phyloP scores from a whole-genome alignment of 495 filamentous ascomycete genomes.

The Letharia columbiana region DNA sequence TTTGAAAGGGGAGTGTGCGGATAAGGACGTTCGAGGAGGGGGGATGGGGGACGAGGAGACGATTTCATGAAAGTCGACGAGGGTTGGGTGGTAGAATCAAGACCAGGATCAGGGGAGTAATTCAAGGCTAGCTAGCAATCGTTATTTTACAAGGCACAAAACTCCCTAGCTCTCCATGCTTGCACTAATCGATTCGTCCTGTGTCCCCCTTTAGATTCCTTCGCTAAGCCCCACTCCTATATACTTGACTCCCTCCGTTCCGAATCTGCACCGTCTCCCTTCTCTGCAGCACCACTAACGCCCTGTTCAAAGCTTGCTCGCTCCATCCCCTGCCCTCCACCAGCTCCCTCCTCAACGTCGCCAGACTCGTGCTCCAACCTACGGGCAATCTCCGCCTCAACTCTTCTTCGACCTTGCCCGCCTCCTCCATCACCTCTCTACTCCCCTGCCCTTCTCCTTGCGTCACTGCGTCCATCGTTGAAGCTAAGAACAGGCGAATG shows the following conservation, averaged over 20 bases:
- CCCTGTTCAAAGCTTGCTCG: conserved; percentile 76
- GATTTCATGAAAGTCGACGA: too few species aligned
- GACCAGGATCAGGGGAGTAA: too few species aligned
- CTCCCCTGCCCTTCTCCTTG: conserved; percentile 61
- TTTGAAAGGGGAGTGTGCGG: too few species aligned
- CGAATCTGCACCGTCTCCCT: conserved; percentile 87
- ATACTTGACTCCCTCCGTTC: conserved; percentile 81
- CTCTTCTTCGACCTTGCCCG: conserved; percentile 82
- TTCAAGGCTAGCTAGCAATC: too few species aligned
- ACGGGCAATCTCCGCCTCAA: conserved; percentile 80
- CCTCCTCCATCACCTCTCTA: conserved; percentile 85
- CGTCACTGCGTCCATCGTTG: conserved; percentile 95
- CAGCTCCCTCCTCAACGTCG: conserved; percentile 80
- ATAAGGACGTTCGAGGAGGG: too few species aligned
- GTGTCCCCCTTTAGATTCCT: too few species aligned
- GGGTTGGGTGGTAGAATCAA: too few species aligned
- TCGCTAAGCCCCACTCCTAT: conserved; percentile 56
- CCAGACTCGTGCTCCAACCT: conserved; percentile 87
- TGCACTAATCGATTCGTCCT: too few species aligned
- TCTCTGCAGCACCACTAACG: conserved; percentile 76
- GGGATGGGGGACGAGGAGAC: too few species aligned
- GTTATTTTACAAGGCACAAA: too few species aligned
- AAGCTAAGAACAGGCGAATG: conserved; percentile 92
- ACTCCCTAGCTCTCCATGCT: too few species aligned
- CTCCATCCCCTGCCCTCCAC: conserved; percentile 79